These are phyloP conservation scores for Schizopora paradoxa DNA, from an alignment of 1,284 basidiomycete genomes.

Conservation along the genomic window DNA sequence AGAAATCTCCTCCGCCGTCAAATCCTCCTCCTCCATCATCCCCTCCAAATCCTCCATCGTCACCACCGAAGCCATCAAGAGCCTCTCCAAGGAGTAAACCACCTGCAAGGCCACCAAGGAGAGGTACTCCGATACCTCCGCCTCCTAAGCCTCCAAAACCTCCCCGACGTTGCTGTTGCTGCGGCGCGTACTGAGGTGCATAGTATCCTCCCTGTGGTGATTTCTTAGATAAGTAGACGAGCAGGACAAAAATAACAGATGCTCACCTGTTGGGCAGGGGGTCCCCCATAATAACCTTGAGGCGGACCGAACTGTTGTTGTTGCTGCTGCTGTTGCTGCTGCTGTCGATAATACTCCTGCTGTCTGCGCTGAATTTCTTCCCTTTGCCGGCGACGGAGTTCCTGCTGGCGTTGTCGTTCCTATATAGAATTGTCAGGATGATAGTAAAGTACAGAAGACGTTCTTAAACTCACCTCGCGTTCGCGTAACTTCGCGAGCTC, in stretches of 20 bases:
- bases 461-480: slow-evolving; percentile 31
- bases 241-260: not conserved
- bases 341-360: slow-evolving; percentile 20
- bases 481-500: slow-evolving; percentile 39
- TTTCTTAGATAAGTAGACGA: slow-evolving; percentile 3
- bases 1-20: slow-evolving; percentile 24
- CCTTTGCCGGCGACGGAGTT: slow-evolving; percentile 21
- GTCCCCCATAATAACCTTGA: slow-evolving; percentile 8
- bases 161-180: too few species aligned
- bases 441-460: too few species aligned
- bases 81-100: slow-evolving; percentile 52
- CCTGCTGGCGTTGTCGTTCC: slow-evolving; percentile 24
- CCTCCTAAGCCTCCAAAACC: slow-evolving; percentile 26
- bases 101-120: slow-evolving; percentile 56
- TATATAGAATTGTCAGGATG: too few species aligned
- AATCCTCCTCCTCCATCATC: slow-evolving; percentile 24
- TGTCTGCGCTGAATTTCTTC: slow-evolving; percentile 18
- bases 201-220: slow-evolving; percentile 9
- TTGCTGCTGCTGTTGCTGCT: slow-evolving; percentile 23
- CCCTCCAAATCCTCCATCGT: slow-evolving; percentile 21
- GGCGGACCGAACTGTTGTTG: slow-evolving; percentile 17
- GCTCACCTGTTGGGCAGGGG: slow-evolving; percentile 24
- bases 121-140: slow-evolving; percentile 39
- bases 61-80: slow-evolving; percentile 27
- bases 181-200: slow-evolving; percentile 11